phyloP scores from a whole-genome alignment of 2,329 filamentous ascomycete genomes.

The Fusarium acutatum region DNA sequence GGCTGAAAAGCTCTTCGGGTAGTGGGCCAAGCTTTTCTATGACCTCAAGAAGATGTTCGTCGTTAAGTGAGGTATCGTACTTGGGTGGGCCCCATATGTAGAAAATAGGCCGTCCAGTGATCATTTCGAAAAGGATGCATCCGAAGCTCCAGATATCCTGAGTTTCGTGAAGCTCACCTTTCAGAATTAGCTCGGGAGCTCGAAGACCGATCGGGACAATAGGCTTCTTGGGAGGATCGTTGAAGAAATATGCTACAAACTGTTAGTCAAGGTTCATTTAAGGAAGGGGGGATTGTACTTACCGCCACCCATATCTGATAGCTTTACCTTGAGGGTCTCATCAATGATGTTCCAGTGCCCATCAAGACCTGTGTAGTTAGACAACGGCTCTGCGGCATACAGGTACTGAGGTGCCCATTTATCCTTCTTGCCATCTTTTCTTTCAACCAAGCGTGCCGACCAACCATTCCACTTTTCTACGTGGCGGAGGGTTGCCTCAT shows the following conservation, averaged over 20 bases:
- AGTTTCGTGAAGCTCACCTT: background rate
- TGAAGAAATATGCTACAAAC: background rate
- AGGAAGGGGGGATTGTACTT: background rate
- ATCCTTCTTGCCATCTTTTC: conserved; percentile 2
- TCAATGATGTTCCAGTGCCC: background rate
- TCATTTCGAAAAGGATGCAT: conserved; percentile 7
- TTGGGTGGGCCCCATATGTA: fast-evolving
- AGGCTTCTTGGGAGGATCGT: background rate
- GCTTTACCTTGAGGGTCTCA: background rate
- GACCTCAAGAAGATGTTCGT: background rate
- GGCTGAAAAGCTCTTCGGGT: background rate
- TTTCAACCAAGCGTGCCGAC: background rate
- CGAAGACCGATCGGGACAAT: background rate
- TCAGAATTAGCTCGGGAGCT: background rate
- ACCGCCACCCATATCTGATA: conserved; percentile 19
- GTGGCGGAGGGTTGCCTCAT: background rate
- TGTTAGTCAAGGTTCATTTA: fast-evolving
- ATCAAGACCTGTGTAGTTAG: background rate
- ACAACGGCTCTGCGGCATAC: background rate
- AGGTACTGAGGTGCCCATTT: conserved; percentile 8
- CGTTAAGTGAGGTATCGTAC: background rate
- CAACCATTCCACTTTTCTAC: too few species aligned
- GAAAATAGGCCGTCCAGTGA: background rate
- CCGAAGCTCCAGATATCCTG: conserved; percentile 23
- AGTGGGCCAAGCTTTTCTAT: background rate